A percentile compares a stretch with the other conserved stretches of the same genome.
Conservation (phyloP, 177 flowering plant genomes). For the Vitis hybrid region DNA sequence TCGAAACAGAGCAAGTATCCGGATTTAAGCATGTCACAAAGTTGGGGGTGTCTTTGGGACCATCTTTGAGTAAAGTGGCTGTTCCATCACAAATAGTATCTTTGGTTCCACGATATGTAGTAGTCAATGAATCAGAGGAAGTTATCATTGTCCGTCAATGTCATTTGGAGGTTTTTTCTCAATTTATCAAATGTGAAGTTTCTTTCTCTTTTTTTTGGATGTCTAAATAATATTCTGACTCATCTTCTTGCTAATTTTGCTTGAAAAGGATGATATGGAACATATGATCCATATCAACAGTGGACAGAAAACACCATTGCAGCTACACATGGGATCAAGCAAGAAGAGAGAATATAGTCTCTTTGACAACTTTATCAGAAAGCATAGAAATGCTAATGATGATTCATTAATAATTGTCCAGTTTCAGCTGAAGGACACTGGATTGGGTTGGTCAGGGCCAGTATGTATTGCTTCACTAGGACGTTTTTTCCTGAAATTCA, state of each 20-base stretch:
- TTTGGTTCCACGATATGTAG: conserved; percentile 67
- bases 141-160: conserved; percentile 68
- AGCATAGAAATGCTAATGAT: conserved; percentile 59
- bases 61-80: conserved; percentile 31
- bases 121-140: conserved; percentile 72
- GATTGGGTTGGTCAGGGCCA: conserved; percentile 87
- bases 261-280: conserved; percentile 56
- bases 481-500: conserved; percentile 78
- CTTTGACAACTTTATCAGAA: conserved; percentile 63
- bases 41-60: conserved; percentile 70
- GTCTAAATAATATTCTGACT: background rate
- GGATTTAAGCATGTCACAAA: conserved; percentile 44
- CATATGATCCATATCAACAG: conserved; percentile 43
- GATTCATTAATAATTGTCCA: conserved; percentile 54
- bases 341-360: conserved; percentile 49
- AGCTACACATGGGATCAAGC: conserved; percentile 33
- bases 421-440: conserved; percentile 50
- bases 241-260: conserved; percentile 7
- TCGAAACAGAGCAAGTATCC: conserved; percentile 41
- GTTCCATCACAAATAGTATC: conserved; percentile 63
- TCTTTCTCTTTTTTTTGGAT: background rate
- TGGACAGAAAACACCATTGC: conserved; percentile 54
- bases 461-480: conserved; percentile 87
- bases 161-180: conserved; percentile 61
- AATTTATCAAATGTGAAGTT: background rate